A percentile compares a stretch with the other conserved stretches of the same genome.
Conservation (phyloP, 176 grass and related monocot species). For the Carex myosuroides region DNA sequence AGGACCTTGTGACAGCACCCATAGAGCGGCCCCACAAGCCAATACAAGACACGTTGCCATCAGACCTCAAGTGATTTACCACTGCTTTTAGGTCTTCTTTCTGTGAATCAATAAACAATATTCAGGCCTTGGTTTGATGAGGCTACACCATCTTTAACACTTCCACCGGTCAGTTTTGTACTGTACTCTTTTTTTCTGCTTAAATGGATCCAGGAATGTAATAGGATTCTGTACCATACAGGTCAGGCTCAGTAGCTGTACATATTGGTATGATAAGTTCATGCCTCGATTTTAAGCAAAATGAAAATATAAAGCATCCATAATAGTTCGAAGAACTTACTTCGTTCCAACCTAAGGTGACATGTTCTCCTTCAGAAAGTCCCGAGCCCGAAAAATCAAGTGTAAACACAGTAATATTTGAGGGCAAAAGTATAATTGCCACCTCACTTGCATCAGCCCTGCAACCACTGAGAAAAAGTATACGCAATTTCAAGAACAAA, state of each 20-base stretch:
- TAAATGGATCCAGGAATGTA: conserved; percentile 15
- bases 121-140: neutral
- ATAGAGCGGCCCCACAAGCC: conserved; percentile 99
- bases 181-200: neutral
- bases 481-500: conserved; percentile 10
- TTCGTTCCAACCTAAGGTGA: conserved; percentile 98
- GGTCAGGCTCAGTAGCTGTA: neutral
- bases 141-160: neutral
- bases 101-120: conserved; percentile 40
- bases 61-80: conserved; percentile 71
- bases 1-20: conserved; percentile 91
- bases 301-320: conserved; percentile 11
- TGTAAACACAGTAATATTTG: conserved; percentile 96
- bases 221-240: conserved; percentile 5
- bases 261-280: conserved; percentile 10
- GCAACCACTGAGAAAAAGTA: conserved; percentile 80
- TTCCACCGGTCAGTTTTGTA: neutral
- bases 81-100: conserved; percentile 94
- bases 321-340: conserved; percentile 38
- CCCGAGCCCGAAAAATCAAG: conserved; percentile 99
- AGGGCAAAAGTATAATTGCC: conserved; percentile 94
- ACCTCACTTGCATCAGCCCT: conserved; percentile 99
- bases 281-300: neutral
- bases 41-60: conserved; percentile 85
- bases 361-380: conserved; percentile 98